Evolutionary conservation across 2,329 filamentous ascomycete genomes (phyloP).

Genomic region (Xylariales sp.): DNA sequence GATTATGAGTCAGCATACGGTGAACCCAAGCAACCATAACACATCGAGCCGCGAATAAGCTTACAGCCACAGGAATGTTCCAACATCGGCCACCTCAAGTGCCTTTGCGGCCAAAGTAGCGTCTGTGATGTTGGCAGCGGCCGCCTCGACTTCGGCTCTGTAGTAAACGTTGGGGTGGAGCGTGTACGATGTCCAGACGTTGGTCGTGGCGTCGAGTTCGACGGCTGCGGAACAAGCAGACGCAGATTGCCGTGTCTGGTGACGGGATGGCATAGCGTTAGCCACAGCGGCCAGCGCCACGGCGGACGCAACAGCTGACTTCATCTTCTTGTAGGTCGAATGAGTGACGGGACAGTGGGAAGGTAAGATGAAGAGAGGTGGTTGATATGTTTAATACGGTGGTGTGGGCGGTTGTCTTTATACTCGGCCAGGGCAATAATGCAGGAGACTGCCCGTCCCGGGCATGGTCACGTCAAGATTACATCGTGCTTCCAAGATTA

Average conservation of each 20-base stretch:
- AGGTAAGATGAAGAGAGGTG: not conserved
- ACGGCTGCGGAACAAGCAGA: conserved; percentile 24
- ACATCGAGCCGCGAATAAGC: conserved; percentile 15
- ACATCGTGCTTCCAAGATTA: conserved; percentile 6
- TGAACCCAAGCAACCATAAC: not conserved
- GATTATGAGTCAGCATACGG: not conserved
- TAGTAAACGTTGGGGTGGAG: conserved; percentile 29
- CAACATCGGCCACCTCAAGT: conserved; percentile 47
- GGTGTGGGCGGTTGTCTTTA: not conserved
- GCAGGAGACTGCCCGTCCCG: not conserved
- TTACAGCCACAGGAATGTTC: conserved; percentile 51
- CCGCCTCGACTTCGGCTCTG: conserved; percentile 22
- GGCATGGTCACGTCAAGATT: not conserved
- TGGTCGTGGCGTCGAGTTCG: conserved; percentile 25
- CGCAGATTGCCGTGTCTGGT: conserved; percentile 33
- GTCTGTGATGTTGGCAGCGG: conserved; percentile 22
- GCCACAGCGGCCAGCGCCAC: conserved; percentile 35
- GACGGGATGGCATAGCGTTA: conserved; percentile 43
- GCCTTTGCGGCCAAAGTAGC: conserved; percentile 51
- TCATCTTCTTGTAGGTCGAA: conserved; percentile 1
- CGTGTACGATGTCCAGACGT: conserved; percentile 25
- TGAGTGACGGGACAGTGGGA: conserved; percentile 1
- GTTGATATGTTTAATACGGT: not conserved
- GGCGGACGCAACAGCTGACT: conserved; percentile 14
- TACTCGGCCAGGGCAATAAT: not conserved